A percentile compares a stretch with the other conserved stretches of the same genome.
phyloP scores from a whole-genome alignment of 345 rosid genomes.

The Geranium brycei region DNA sequence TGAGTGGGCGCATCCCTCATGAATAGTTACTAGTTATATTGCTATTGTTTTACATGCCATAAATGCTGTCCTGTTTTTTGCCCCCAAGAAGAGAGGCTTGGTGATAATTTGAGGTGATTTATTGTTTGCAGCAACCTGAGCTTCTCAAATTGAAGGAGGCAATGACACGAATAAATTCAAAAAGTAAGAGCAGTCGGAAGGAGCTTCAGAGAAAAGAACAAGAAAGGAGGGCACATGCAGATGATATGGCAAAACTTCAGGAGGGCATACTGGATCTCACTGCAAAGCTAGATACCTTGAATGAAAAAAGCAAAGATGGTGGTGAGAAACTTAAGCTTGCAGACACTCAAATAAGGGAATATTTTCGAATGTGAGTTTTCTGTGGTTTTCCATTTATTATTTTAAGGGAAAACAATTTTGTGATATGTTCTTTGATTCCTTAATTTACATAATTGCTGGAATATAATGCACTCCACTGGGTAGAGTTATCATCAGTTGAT shows the following conservation, averaged over 20 bases:
- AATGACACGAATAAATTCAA: constrained; percentile 63
- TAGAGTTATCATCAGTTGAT: too few relatives aligned
- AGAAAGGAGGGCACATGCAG: constrained; percentile 60
- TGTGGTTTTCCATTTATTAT: neutral
- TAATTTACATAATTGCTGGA: neutral
- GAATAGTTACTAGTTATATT: neutral
- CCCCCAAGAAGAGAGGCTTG: constrained; percentile 3
- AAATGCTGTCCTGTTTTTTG: constrained; percentile 1
- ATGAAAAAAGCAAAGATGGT: constrained; percentile 69
- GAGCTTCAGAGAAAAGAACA: constrained; percentile 64
- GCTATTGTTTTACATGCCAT: neutral
- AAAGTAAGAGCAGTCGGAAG: constrained; percentile 68
- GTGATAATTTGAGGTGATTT: constrained; percentile 10
- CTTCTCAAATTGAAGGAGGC: constrained; percentile 81
- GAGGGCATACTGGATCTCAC: constrained; percentile 58
- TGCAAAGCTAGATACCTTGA: constrained; percentile 51
- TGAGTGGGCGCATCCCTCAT: neutral
- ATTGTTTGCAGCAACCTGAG: constrained; percentile 64
- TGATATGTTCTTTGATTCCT: neutral
- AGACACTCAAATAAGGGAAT: constrained; percentile 65
- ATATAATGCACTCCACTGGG: neutral
- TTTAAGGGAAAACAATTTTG: neutral
- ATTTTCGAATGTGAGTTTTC: constrained; percentile 71
- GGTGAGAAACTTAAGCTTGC: constrained; percentile 66
- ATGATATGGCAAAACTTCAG: constrained; percentile 54